Evolutionary conservation across 2,329 filamentous ascomycete species (phyloP).

Genomic region (Gliomastix tumulicola): DNA sequence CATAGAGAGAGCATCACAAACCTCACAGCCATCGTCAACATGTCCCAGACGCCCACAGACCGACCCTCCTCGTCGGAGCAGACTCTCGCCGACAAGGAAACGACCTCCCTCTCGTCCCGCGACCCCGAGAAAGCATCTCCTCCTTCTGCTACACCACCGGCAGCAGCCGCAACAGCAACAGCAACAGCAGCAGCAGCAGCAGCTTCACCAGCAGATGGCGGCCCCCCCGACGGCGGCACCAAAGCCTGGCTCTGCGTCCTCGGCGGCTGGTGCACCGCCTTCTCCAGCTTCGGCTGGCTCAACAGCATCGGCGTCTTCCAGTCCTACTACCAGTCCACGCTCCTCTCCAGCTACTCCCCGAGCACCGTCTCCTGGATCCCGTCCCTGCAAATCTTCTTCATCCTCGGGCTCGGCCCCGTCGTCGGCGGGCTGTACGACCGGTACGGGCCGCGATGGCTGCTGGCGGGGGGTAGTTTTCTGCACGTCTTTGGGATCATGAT

Average conservation of each 20-base stretch:
- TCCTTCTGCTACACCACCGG: no score
- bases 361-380: conserved; percentile 58
- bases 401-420: conserved; percentile 46
- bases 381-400: conserved; percentile 46
- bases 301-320: conserved; percentile 45
- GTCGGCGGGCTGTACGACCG: conserved; percentile 58
- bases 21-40: no score
- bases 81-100: no score
- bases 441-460: conserved; percentile 50
- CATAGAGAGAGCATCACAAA: no score
- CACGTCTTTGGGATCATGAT: conserved; percentile 60
- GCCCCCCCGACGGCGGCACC: conserved; percentile 14
- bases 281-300: conserved; percentile 31
- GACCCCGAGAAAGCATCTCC: no score
- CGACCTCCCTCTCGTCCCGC: no score
- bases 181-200: no score
- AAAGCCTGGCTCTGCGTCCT: conserved; percentile 30
- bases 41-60: no score
- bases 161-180: no score
- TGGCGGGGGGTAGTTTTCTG: conserved; percentile 43
- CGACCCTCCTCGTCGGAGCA: no score
- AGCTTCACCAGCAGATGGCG: no score
- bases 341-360: conserved; percentile 38
- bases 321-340: conserved; percentile 45
- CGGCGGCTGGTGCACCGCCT: conserved; percentile 30